These are phyloP conservation scores for Phytopythium ostracodes DNA, from an alignment of 352 stramenopile species.

Conservation along the genomic window DNA sequence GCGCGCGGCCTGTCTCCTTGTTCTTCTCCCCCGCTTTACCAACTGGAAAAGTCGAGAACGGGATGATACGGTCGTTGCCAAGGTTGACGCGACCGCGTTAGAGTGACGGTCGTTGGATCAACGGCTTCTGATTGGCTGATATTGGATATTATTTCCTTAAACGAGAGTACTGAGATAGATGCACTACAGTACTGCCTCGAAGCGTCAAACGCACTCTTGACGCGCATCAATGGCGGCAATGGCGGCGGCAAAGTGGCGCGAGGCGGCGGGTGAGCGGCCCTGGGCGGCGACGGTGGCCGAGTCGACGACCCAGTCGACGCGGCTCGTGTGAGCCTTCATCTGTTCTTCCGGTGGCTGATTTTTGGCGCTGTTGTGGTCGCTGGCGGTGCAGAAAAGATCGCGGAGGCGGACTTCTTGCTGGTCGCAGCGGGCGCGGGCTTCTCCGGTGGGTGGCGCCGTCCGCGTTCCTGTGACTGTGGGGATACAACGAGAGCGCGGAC, in stretches of 20 bases:
- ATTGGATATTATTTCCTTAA: not conserved
- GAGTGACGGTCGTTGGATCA: constrained; percentile 3
- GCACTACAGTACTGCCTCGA: no score
- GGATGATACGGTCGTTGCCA: not conserved
- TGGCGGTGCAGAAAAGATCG: constrained; percentile 48
- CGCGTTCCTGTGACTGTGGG: not conserved
- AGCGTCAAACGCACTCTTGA: not conserved
- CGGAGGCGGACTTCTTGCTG: constrained; percentile 78
- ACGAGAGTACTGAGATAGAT: not conserved
- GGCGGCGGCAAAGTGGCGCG: constrained; percentile 4
- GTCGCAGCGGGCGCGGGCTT: constrained; percentile 88
- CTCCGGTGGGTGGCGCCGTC: constrained; percentile 35
- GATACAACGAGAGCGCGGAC: not conserved
- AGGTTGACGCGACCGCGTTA: not conserved
- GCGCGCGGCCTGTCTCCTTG: not conserved
- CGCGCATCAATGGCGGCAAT: not conserved
- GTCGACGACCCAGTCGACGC: not conserved
- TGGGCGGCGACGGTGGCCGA: not conserved
- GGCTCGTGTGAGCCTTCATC: not conserved
- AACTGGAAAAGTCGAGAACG: not conserved
- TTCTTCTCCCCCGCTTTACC: not conserved
- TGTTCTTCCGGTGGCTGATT: not conserved
- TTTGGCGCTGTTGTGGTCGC: not conserved
- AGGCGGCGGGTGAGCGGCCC: constrained; percentile 4
- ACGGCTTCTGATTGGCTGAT: constrained; percentile 1